Evolutionary conservation across 331 rosid genomes (phyloP).

Genomic region (Malus hybrid): DNA sequence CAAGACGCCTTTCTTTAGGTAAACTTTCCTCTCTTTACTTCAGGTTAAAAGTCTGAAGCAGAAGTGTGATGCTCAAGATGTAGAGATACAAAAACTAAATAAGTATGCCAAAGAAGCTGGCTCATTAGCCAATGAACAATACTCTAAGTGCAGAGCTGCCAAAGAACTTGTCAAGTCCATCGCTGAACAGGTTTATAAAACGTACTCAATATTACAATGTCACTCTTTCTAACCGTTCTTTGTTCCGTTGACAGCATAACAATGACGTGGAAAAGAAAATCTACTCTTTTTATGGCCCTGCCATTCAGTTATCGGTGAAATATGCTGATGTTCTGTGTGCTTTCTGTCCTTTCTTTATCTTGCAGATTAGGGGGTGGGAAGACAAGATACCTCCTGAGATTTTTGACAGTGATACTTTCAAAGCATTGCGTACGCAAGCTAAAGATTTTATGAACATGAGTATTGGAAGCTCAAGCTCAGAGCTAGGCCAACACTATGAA

Average conservation of each 20-base stretch:
- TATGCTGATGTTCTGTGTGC: slow-evolving; percentile 16
- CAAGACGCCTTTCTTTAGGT: neutral
- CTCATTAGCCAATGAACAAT: slow-evolving; percentile 46
- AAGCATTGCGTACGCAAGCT: slow-evolving; percentile 42
- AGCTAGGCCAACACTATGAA: slow-evolving; percentile 23
- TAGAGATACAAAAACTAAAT: slow-evolving; percentile 47
- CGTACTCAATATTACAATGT: neutral
- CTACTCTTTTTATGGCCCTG: neutral
- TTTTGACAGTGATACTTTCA: slow-evolving; percentile 32
- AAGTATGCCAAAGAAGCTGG: slow-evolving; percentile 36
- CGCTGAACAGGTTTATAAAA: slow-evolving; percentile 51
- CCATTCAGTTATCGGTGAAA: neutral
- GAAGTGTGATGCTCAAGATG: slow-evolving; percentile 48
- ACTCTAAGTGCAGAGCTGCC: slow-evolving; percentile 42
- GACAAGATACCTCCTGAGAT: slow-evolving; percentile 52
- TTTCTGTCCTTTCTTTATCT: slow-evolving; percentile 11
- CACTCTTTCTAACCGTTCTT: neutral
- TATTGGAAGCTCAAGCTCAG: slow-evolving; percentile 10
- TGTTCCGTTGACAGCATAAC: neutral
- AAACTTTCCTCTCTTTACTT: slow-evolving; percentile 17
- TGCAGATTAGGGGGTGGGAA: slow-evolving; percentile 47
- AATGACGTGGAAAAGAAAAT: neutral
- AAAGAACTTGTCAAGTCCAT: slow-evolving; percentile 49
- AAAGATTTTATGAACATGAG: slow-evolving; percentile 38
- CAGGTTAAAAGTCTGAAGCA: slow-evolving; percentile 58